These are phyloP conservation scores for Fomes fomentarius DNA, from an alignment of 1,284 basidiomycete species.

Conservation along the genomic window DNA sequence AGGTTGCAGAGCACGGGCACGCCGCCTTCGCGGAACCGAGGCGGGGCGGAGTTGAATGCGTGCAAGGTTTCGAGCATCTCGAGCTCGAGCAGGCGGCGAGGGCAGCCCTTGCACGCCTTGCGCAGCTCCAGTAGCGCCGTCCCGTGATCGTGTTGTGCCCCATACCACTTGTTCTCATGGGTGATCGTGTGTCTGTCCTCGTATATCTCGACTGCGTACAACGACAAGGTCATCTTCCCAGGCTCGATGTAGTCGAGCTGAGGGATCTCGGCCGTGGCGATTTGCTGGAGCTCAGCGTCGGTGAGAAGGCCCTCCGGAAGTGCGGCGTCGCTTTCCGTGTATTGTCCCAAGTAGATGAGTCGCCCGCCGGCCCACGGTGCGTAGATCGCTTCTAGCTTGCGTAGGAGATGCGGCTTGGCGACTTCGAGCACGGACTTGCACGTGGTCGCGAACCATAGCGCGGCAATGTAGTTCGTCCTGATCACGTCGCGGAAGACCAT, in stretches of 20 bases:
- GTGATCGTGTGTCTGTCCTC: too few relatives aligned
- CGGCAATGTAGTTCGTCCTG: not conserved
- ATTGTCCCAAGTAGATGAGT: slow-evolving; percentile 20
- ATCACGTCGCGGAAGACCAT: not conserved
- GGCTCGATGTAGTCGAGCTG: too few relatives aligned
- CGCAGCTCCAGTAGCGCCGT: too few relatives aligned
- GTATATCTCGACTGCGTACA: too few relatives aligned
- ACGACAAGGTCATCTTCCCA: too few relatives aligned
- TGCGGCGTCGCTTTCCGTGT: not conserved
- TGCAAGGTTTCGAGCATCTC: too few relatives aligned
- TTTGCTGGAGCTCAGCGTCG: slow-evolving; percentile 1
- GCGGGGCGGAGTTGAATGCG: not conserved
- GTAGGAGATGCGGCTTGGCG: slow-evolving; percentile 3
- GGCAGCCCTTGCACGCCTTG: too few relatives aligned
- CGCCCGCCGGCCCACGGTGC: slow-evolving; percentile 12
- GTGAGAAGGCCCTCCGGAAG: slow-evolving; percentile 18
- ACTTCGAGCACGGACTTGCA: slow-evolving; percentile 12
- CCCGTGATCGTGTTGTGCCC: too few relatives aligned
- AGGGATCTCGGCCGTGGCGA: not conserved
- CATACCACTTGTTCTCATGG: too few relatives aligned
- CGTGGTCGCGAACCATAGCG: slow-evolving; percentile 6
- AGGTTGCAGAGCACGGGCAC: slow-evolving; percentile 4
- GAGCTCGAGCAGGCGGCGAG: too few relatives aligned
- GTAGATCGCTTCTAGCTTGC: not conserved
- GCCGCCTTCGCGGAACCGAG: not conserved